These are phyloP conservation scores for Xanthoceras sorbifolium DNA, from an alignment of 345 rosid genomes.

Conservation along the genomic window DNA sequence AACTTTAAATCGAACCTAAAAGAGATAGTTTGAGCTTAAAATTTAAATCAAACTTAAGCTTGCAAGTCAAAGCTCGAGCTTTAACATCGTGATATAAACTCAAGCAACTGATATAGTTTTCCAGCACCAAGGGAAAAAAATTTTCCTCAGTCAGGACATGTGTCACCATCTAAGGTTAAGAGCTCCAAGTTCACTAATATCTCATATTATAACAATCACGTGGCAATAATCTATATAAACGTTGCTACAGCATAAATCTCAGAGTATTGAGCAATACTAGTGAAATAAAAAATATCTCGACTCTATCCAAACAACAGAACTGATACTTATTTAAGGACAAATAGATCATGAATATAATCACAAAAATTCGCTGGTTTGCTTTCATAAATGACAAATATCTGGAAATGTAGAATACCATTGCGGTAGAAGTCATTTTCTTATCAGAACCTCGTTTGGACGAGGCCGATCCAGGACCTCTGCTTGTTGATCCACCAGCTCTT, in stretches of 20 bases:
- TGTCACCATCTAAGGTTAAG: not conserved
- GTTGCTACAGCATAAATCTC: not conserved
- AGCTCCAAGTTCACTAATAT: not conserved
- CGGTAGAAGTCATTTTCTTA: slow-evolving; percentile 51
- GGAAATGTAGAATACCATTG: slow-evolving; percentile 40
- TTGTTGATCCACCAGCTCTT: slow-evolving; percentile 48
- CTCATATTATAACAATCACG: not conserved
- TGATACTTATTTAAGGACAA: not conserved
- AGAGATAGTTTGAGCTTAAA: no score
- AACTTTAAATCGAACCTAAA: no score
- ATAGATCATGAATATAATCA: not conserved
- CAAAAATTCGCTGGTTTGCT: not conserved
- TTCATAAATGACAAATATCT: not conserved
- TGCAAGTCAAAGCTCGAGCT: not conserved
- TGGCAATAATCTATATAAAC: not conserved
- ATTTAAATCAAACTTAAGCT: not conserved
- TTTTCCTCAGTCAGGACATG: not conserved
- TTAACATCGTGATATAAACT: not conserved
- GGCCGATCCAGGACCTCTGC: slow-evolving; percentile 45
- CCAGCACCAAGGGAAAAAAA: not conserved
- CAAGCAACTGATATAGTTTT: not conserved
- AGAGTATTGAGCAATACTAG: not conserved
- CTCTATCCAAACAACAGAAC: not conserved
- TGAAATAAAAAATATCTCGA: not conserved
- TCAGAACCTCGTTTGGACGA: slow-evolving; percentile 58